Percentiles rank a stretch among this genome's conserved stretches.
These are phyloP conservation scores for Pinus taeda DNA, from an alignment of 75 land plant species.

Conservation along the genomic window DNA sequence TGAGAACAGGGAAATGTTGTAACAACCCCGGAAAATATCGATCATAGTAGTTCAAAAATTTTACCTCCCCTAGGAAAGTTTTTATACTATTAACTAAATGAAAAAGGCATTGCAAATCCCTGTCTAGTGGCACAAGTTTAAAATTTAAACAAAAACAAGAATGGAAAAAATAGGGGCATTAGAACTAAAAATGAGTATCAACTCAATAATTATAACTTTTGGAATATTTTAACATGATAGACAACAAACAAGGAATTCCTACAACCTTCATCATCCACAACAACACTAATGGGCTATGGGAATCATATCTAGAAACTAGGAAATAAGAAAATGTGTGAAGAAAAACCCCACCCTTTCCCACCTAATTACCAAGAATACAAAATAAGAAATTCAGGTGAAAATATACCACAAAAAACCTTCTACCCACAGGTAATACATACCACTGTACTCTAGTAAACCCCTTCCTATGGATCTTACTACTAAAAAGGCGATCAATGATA, in stretches of 20 bases:
- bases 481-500: neutral
- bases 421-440: neutral
- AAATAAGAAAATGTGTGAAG: neutral
- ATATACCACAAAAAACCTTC: neutral
- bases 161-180: neutral
- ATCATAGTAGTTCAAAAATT: slow-evolving; percentile 81
- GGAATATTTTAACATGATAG: neutral
- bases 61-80: slow-evolving; percentile 44
- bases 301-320: neutral
- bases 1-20: slow-evolving; percentile 7
- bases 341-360: neutral
- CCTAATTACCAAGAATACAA: neutral
- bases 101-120: slow-evolving; percentile 67
- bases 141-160: neutral
- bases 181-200: neutral
- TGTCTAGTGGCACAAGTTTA: slow-evolving; percentile 13
- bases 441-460: neutral
- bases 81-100: slow-evolving; percentile 54
- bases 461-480: neutral
- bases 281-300: neutral
- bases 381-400: neutral
- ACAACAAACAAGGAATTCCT: neutral
- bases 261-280: neutral
- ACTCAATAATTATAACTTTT: neutral
- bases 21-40: slow-evolving; percentile 87